Percentiles rank a stretch among this genome's conserved stretches.
Evolutionary conservation across 225 moss, liverwort and hornwort genomes (phyloP).

Genomic region (Antitrichia curtipendula): DNA sequence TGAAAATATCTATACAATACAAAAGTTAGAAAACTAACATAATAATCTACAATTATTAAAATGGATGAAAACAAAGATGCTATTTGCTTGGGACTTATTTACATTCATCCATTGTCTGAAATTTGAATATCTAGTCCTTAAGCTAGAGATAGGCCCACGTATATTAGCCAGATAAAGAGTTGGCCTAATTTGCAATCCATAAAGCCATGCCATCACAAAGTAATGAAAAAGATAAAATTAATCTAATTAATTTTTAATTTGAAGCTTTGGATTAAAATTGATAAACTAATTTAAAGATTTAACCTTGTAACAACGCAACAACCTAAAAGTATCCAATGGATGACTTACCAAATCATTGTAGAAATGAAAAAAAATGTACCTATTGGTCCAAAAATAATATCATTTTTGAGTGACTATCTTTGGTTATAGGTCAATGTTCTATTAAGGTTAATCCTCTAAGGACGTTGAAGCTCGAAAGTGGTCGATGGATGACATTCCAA

Average conservation of each 20-base stretch:
- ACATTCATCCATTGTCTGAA: not conserved
- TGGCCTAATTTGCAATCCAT: not conserved
- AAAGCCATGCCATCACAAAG: rapidly evolving
- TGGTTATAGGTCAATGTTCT: rapidly evolving
- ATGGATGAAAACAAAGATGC: not conserved
- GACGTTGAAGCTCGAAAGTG: not conserved
- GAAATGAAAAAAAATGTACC: not conserved
- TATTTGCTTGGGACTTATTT: not conserved
- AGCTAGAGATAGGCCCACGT: rapidly evolving
- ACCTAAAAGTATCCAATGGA: not conserved
- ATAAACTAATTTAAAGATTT: not conserved
- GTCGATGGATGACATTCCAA: rapidly evolving
- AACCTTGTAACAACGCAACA: rapidly evolving
- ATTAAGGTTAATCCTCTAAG: rapidly evolving
- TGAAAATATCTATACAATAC: not conserved
- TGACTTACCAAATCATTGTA: rapidly evolving
- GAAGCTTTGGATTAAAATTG: not conserved
- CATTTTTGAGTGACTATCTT: not conserved
- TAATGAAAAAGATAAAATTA: not conserved
- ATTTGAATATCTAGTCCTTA: rapidly evolving
- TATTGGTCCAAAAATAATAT: not conserved
- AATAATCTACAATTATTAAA: not conserved
- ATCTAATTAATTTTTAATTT: rapidly evolving
- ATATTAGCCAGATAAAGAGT: not conserved
- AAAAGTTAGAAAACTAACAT: not conserved